Evolutionary conservation across 2,329 filamentous ascomycete genomes (phyloP), one percentile per base, ranked within the genome.

Genomic region (Blumeria graminis): DNA sequence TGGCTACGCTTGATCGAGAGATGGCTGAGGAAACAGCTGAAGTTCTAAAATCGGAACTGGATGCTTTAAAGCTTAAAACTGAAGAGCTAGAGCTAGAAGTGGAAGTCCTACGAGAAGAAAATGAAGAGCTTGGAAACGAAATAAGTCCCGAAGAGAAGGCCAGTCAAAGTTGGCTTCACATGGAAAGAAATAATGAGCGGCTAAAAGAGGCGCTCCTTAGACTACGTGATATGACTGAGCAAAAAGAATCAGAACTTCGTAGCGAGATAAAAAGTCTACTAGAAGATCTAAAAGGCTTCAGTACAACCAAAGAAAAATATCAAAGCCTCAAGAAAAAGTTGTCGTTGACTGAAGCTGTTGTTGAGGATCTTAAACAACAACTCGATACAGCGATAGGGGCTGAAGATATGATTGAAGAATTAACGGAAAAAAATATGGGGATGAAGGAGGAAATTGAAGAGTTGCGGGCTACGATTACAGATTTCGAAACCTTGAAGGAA

Each of bases 1-100:
- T 92, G 69, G 87, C 88, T 6, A 83, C 86, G 0, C 72, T 98
- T 32, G 92, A 98, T 66, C 80, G 86, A 48, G 90, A 98, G 68
- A 94, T 96, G 85, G 92, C 92, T 0, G 89, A 98, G 68, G 90
- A 95, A 69, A 87, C 81, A 46, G 83, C 86, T 0, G 92, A 96
- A 62, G 80, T 83, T 16, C 73, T 84, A 55, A 92, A 88, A 66
- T 76, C 78, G 1, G 89, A 98, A 65, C 71, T 93, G 28, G 85
- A 94, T 39, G 76, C 79, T 1, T 68, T 94, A 56, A 86, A 86
- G 64, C 71, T 77, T 57, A 87, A 82, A 64, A 70, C 80, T 1
- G 89, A 96, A 67, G 89, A 96, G 67, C 72, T 94, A 7, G 81
- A 92, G 63, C 72, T 95, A 9, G 90, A 98, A 66, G 76, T 90